These are phyloP conservation scores for Rhynchospora breviuscula DNA, from an alignment of 176 grass and related monocot genomes.

Conservation along the genomic window DNA sequence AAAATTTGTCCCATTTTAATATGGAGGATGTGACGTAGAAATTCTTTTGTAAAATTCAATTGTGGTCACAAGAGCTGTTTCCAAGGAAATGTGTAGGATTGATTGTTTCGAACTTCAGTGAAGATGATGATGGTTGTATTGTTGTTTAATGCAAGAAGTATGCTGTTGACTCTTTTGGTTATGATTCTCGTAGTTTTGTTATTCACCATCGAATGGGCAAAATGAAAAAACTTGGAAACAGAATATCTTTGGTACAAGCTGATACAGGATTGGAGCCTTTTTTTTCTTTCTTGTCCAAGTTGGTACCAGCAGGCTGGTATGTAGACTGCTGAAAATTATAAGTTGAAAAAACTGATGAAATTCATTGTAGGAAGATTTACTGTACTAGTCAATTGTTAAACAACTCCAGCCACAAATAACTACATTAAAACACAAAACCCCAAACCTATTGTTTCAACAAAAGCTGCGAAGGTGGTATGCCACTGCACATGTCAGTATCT, in stretches of 20 bases:
- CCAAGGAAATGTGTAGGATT: neutral
- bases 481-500: neutral
- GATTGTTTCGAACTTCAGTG: neutral
- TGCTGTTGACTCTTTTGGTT: neutral
- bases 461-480: neutral
- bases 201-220: neutral
- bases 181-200: neutral
- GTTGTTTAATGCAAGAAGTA: neutral
- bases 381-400: neutral
- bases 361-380: neutral
- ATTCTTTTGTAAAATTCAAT: slow-evolving; percentile 20
- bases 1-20: slow-evolving; percentile 14
- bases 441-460: neutral
- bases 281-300: neutral
- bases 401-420: neutral
- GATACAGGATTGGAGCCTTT: neutral
- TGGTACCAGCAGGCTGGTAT: neutral
- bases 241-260: neutral
- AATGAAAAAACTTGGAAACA: neutral
- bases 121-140: neutral
- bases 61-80: neutral
- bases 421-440: neutral
- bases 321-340: neutral
- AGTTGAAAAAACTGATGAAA: neutral
- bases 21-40: neutral